Evolutionary conservation across 2,329 filamentous ascomycete genomes (phyloP), one percentile per base, ranked within the genome.

Genomic region (Colletotrichum sidae): DNA sequence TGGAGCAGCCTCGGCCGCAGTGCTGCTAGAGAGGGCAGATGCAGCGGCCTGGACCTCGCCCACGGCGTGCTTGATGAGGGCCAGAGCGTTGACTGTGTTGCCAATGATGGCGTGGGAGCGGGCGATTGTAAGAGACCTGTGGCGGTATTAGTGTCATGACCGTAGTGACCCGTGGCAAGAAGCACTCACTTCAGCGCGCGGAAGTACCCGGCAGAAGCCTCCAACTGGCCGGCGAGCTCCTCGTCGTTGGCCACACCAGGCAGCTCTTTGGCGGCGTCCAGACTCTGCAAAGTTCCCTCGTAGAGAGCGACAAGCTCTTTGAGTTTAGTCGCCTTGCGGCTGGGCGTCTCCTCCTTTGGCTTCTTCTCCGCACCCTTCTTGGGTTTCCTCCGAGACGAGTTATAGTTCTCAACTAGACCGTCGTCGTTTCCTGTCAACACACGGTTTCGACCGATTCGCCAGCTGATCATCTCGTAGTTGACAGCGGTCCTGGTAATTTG

Each of bases 401-500:
- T 73, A 63, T 84, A 84, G 15, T 85, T 83, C 17, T 86, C 77
- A 13, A 85, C 77, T 13, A 92, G 85, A 3, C 95, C 95, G 71
- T 98, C 95, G 59, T 91, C 85, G 7, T 87, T 81, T n/a, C 95
- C 94, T 55, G 93, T 92, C 67, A 99, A 81, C 0, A 97, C 91
- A 58, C 96, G 86, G 77, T 99, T 98, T 52, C 96, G 90, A 34
- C 95, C 95, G 69, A 98, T 92, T 76, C 96, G 88, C 94, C 94
- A 98, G 74, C 93, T 94, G 61, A 99, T 91, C 78, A 97, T 88
- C 70, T 93, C 92, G 76, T 97, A 98, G 77, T 96, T 97, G 61
- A 98, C 93, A 2, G 95, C 94, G 0, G 96, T 96, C 67, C 92
- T 91, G 4, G 94, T 97, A 64, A 99, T 91, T 70, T 97, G 94